phyloP scores from a whole-genome alignment of 1,139 yeast genomes.

The Geotrichum europaeum region DNA sequence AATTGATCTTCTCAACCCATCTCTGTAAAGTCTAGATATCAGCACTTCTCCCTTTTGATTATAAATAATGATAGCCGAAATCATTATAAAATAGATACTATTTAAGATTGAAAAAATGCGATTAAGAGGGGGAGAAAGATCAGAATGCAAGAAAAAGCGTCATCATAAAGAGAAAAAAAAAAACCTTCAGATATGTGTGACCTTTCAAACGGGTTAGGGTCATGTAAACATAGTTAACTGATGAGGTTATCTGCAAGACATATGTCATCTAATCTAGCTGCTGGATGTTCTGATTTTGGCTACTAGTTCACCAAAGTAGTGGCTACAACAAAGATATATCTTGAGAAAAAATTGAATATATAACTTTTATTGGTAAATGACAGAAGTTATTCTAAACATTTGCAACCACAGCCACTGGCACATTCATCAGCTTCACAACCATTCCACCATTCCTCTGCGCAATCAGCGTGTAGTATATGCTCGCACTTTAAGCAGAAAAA shows the following conservation, averaged over 20 bases:
- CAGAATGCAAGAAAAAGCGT: not conserved
- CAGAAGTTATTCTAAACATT: constrained; percentile 41
- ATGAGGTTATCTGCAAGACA: not conserved
- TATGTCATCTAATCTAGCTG: not conserved
- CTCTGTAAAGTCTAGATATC: constrained; percentile 66
- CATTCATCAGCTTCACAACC: constrained; percentile 52
- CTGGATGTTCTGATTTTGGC: not conserved
- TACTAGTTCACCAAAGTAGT: not conserved
- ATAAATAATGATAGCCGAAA: constrained; percentile 70
- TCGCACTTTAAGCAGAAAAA: constrained; percentile 69
- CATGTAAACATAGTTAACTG: not conserved
- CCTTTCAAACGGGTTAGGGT: not conserved
- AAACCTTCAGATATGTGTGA: not conserved
- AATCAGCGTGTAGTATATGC: constrained; percentile 69
- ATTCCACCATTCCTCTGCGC: constrained; percentile 80
- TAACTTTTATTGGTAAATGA: not conserved
- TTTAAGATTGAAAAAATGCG: not conserved
- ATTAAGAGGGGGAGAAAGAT: not conserved
- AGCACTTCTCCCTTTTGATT: constrained; percentile 82
- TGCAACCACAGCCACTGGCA: constrained; percentile 88
- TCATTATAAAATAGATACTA: constrained; percentile 44
- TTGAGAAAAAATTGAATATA: not conserved
- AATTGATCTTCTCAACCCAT: constrained; percentile 62
- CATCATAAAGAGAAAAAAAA: not conserved
- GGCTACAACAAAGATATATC: not conserved